phyloP scores from a whole-genome alignment of 129 eudicot species.

The Escallonia herrerae region DNA sequence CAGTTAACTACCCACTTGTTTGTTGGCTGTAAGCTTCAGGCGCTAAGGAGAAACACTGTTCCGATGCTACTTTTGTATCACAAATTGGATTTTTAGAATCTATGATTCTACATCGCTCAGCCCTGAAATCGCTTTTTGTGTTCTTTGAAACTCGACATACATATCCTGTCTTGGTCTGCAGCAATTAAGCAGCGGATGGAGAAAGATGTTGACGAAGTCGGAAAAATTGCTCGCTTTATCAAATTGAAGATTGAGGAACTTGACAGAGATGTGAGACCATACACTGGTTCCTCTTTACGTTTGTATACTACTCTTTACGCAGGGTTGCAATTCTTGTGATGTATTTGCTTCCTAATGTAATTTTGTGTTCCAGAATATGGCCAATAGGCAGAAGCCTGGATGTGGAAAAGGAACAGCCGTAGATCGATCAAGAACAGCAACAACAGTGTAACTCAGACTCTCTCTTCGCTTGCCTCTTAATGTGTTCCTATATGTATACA shows the following conservation, averaged over 20 bases:
- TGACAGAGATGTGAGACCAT: constrained; percentile 78
- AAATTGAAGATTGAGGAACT: constrained; percentile 87
- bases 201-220: constrained; percentile 97
- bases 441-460: constrained; percentile 61
- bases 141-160: neutral
- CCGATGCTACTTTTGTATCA: too few species aligned
- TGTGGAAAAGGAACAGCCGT: constrained; percentile 98
- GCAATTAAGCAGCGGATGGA: constrained; percentile 95
- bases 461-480: neutral
- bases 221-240: constrained; percentile 73
- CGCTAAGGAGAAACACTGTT: too few species aligned
- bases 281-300: neutral
- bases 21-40: too few species aligned
- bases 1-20: too few species aligned
- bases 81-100: too few species aligned
- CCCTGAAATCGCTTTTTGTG: too few species aligned
- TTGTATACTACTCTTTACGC: neutral
- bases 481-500: too few species aligned
- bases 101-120: too few species aligned
- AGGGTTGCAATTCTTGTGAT: neutral
- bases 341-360: constrained; percentile 1
- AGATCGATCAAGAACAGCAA: constrained; percentile 90
- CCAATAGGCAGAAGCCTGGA: constrained; percentile 87
- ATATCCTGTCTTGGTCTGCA: constrained; percentile 22
- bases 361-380: constrained; percentile 43